These are phyloP conservation scores for Orbilia oligospora DNA, from an alignment of 2,329 filamentous ascomycete genomes.

Conservation along the genomic window DNA sequence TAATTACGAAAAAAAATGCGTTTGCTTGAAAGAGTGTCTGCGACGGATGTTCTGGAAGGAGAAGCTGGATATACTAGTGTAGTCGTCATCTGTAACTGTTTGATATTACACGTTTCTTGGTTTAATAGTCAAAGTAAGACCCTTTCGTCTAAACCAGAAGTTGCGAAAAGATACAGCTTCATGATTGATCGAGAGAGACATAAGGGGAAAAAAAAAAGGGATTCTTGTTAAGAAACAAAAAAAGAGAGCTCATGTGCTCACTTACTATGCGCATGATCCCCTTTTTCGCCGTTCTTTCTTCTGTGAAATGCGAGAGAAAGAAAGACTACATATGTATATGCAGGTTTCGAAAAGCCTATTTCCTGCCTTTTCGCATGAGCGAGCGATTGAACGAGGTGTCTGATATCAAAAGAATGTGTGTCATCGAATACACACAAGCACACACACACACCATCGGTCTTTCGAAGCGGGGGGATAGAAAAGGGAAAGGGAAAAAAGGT, in stretches of 20 bases:
- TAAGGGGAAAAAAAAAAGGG: background rate
- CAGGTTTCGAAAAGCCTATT: too few relatives aligned
- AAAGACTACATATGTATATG: too few relatives aligned
- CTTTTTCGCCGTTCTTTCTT: background rate
- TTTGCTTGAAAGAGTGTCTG: background rate
- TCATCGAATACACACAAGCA: constrained; percentile 19
- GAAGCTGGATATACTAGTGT: background rate
- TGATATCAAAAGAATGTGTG: background rate
- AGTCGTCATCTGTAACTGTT: background rate
- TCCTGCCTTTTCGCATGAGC: background rate
- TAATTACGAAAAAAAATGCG: background rate
- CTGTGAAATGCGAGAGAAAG: too few relatives aligned
- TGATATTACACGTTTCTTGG: constrained; percentile 7
- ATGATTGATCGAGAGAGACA: background rate
- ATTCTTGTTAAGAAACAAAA: background rate
- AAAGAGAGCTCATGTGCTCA: constrained; percentile 4
- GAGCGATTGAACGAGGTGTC: background rate
- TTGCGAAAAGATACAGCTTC: constrained; percentile 1
- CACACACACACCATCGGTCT: constrained; percentile 42
- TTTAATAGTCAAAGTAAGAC: background rate
- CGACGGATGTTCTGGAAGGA: background rate
- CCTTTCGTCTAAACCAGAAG: background rate
- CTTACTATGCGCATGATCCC: background rate
- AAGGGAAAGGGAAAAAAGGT: background rate
- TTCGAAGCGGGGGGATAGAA: constrained; percentile 52